These are phyloP conservation scores for Boletus tylopilopsis DNA, from an alignment of 768 basidiomycete genomes.

Conservation along the genomic window DNA sequence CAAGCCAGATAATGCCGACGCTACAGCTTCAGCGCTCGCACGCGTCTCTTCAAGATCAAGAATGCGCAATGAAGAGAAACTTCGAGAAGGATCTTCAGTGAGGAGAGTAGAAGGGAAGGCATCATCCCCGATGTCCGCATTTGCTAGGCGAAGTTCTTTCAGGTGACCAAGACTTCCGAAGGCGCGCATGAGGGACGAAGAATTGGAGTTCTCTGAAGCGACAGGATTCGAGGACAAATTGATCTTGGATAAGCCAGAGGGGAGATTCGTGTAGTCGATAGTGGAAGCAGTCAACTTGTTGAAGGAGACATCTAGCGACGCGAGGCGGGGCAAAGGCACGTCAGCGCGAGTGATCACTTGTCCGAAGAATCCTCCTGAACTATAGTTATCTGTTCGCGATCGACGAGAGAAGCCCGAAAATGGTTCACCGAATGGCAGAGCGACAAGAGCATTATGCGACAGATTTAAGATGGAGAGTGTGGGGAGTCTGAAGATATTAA, in stretches of 20 bases:
- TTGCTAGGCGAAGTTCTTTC: slow-evolving; percentile 53
- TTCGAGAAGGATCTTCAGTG: slow-evolving; percentile 11
- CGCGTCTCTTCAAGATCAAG: slow-evolving; percentile 68
- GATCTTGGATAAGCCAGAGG: slow-evolving; percentile 51
- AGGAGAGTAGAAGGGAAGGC: slow-evolving; percentile 42
- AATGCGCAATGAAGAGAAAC: slow-evolving; percentile 50
- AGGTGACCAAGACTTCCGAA: slow-evolving; percentile 48
- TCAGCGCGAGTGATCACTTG: slow-evolving; percentile 59
- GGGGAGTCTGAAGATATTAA: slow-evolving; percentile 64
- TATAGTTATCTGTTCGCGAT: slow-evolving; percentile 25
- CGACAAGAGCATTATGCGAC: slow-evolving; percentile 62
- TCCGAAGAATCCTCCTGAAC: slow-evolving; percentile 58
- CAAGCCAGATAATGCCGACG: slow-evolving; percentile 43
- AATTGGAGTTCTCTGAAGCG: slow-evolving; percentile 32
- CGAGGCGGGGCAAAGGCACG: slow-evolving; percentile 61
- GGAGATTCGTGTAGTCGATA: slow-evolving; percentile 53
- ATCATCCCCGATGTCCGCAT: slow-evolving; percentile 57
- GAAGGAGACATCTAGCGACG: slow-evolving; percentile 59
- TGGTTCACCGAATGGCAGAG: slow-evolving; percentile 59
- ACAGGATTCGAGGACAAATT: slow-evolving; percentile 70
- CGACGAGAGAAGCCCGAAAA: slow-evolving; percentile 36
- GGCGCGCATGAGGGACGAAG: slow-evolving; percentile 38
- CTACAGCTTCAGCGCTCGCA: slow-evolving; percentile 45
- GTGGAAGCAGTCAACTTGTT: slow-evolving; percentile 57
- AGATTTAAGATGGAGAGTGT: slow-evolving; percentile 62